A percentile compares a stretch with the other conserved stretches of the same genome.
Conservation (phyloP, 257 asterid species). For the Solanum lignicaule region DNA sequence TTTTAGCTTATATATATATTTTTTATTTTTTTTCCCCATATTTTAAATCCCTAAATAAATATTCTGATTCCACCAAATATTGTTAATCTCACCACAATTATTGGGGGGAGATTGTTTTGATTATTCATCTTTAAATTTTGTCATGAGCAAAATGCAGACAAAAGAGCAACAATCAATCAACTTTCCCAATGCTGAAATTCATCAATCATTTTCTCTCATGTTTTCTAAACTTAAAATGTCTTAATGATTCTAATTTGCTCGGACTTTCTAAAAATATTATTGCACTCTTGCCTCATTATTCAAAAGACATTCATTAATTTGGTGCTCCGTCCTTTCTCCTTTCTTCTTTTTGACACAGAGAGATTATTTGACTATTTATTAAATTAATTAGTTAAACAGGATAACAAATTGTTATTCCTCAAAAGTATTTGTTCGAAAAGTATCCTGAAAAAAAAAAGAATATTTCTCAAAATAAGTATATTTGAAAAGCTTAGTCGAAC, state of each 20-base stretch:
- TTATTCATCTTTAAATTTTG: not conserved
- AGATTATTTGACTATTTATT: not conserved
- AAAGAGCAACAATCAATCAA: not conserved
- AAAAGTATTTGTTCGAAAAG: too few relatives aligned
- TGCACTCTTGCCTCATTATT: fast-evolving
- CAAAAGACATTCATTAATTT: not conserved
- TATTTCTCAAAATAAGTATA: not conserved
- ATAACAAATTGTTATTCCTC: too few relatives aligned
- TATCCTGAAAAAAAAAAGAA: not conserved
- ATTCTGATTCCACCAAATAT: too few relatives aligned
- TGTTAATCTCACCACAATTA: not conserved
- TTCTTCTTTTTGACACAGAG: too few relatives aligned
- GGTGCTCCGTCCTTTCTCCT: not conserved
- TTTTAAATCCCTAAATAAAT: too few relatives aligned
- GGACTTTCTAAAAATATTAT: not conserved
- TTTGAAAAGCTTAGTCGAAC: not conserved
- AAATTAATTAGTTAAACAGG: too few relatives aligned
- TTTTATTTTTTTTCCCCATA: too few relatives aligned
- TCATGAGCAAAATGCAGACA: not conserved
- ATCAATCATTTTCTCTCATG: not conserved
- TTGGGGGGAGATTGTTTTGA: not conserved
- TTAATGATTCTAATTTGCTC: too few relatives aligned
- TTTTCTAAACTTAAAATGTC: not conserved
- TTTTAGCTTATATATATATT: not conserved
- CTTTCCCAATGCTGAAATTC: not conserved